Conservation (phyloP, 2,329 filamentous ascomycete species). For the Clathrospora elynae region DNA sequence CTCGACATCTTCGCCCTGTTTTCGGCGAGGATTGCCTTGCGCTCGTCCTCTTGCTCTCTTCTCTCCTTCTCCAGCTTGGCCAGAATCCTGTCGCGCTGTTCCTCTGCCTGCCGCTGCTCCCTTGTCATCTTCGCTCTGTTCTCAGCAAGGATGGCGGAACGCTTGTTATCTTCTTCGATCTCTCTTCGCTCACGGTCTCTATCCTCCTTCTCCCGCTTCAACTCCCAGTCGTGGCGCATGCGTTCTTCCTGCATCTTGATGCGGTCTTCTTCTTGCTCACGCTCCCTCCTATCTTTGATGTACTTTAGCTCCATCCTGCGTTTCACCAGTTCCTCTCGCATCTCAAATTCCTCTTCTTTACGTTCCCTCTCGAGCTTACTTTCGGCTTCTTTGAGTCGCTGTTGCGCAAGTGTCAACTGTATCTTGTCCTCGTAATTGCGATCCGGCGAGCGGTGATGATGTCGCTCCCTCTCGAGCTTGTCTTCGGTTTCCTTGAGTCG, state of each 20-base stretch:
- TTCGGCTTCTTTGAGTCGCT: slow-evolving; percentile 45
- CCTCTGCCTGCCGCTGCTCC: slow-evolving; percentile 43
- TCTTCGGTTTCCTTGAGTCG: slow-evolving; percentile 12
- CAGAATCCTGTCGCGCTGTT: slow-evolving; percentile 11
- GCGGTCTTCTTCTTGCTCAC: slow-evolving; percentile 36
- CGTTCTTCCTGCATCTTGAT: slow-evolving; percentile 37
- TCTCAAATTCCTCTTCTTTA: slow-evolving; percentile 42
- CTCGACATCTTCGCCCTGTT: slow-evolving; percentile 29
- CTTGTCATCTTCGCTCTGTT: slow-evolving; percentile 49
- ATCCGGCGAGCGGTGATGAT: slow-evolving; percentile 31
- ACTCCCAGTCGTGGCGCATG: slow-evolving; percentile 40
- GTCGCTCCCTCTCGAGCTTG: slow-evolving; percentile 13
- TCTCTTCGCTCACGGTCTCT: slow-evolving; percentile 46
- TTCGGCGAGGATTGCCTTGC: slow-evolving; percentile 30
- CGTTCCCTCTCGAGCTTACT: slow-evolving; percentile 41
- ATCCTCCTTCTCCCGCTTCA: slow-evolving; percentile 38
- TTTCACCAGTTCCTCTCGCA: slow-evolving; percentile 46
- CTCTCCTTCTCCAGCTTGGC: slow-evolving; percentile 12
- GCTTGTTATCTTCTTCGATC: slow-evolving; percentile 49
- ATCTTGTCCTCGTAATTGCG: slow-evolving; percentile 36
- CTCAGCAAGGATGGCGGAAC: slow-evolving; percentile 46
- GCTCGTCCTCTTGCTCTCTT: slow-evolving; percentile 27
- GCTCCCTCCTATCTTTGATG: slow-evolving; percentile 43
- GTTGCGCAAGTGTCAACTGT: slow-evolving; percentile 43
- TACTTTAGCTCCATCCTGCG: slow-evolving; percentile 45